These are phyloP conservation scores for Geosmithia morbida DNA, from an alignment of 2,329 filamentous ascomycete species.

Conservation along the genomic window DNA sequence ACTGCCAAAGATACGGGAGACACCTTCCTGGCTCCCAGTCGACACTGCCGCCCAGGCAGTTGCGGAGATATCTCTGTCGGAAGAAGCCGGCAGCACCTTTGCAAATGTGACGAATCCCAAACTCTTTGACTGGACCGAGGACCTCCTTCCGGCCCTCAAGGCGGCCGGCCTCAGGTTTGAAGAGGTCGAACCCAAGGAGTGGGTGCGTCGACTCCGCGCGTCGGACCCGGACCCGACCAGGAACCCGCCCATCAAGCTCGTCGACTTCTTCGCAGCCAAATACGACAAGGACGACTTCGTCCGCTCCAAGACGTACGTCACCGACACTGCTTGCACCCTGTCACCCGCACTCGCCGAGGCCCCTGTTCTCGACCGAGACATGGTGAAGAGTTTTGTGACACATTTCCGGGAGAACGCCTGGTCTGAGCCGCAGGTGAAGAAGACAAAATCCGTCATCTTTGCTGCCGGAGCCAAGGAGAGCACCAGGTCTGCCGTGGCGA, in stretches of 20 bases:
- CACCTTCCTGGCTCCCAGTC: constrained; percentile 25
- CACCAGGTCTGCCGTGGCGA: too few species aligned
- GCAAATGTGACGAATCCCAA: constrained; percentile 31
- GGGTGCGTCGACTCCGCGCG: constrained; percentile 25
- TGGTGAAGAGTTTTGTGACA: constrained; percentile 21
- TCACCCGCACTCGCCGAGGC: constrained; percentile 27
- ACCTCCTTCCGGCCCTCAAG: constrained; percentile 32
- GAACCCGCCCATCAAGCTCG: constrained; percentile 37
- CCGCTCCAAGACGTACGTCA: constrained; percentile 23
- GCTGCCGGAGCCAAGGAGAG: too few species aligned
- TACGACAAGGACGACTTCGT: constrained; percentile 21
- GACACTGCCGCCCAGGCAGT: constrained; percentile 22
- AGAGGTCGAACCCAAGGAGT: constrained; percentile 24
- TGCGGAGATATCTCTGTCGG: constrained; percentile 12
- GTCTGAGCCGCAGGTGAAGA: constrained; percentile 4
- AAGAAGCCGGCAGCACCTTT: constrained; percentile 14
- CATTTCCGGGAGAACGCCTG: constrained; percentile 21
- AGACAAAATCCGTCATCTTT: too few species aligned
- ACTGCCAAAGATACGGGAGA: constrained; percentile 30
- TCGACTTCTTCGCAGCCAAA: constrained; percentile 31
- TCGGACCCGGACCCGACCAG: constrained; percentile 26
- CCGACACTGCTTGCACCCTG: constrained; percentile 21
- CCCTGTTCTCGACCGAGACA: constrained; percentile 13
- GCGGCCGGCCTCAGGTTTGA: constrained; percentile 28
- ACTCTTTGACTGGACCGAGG: constrained; percentile 32